These are phyloP conservation scores for Clonostachys solani DNA, from an alignment of 2,329 filamentous ascomycete species.

Conservation along the genomic window DNA sequence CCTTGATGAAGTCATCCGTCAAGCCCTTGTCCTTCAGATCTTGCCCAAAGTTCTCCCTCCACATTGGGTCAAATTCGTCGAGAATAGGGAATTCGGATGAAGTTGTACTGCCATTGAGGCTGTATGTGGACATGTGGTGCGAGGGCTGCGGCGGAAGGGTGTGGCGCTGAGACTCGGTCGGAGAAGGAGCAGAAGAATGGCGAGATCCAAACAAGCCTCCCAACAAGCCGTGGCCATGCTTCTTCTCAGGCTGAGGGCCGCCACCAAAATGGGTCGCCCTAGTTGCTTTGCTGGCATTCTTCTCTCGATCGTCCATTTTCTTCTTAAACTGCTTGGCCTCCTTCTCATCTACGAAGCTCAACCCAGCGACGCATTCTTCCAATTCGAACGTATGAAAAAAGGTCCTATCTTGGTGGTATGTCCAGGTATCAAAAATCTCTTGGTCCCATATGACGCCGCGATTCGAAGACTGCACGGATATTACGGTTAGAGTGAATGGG, in stretches of 20 bases:
- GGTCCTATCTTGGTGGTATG: slow-evolving; percentile 93
- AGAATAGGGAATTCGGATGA: slow-evolving; percentile 56
- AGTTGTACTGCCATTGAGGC: slow-evolving; percentile 34
- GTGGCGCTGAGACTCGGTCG: slow-evolving; percentile 50
- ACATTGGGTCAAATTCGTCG: slow-evolving; percentile 60
- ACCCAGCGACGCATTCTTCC: slow-evolving; percentile 82
- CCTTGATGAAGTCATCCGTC: slow-evolving; percentile 62
- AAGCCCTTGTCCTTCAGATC: slow-evolving; percentile 59
- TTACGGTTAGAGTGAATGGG: neutral
- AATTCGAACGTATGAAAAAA: slow-evolving; percentile 98
- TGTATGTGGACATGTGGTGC: slow-evolving; percentile 36
- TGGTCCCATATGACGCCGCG: slow-evolving; percentile 94
- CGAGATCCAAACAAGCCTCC: slow-evolving; percentile 60
- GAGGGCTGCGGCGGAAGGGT: slow-evolving; percentile 27
- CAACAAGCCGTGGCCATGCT: slow-evolving; percentile 39
- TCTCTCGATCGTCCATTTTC: slow-evolving; percentile 95
- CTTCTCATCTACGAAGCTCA: slow-evolving; percentile 96
- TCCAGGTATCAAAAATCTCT: slow-evolving; percentile 93
- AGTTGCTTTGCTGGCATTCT: slow-evolving; percentile 89
- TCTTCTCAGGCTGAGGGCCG: slow-evolving; percentile 28
- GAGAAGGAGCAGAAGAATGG: slow-evolving; percentile 53
- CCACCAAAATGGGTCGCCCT: slow-evolving; percentile 71
- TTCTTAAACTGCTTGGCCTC: slow-evolving; percentile 96
- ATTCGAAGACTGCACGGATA: slow-evolving; percentile 56
- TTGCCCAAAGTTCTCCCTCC: slow-evolving; percentile 63